Conservation (phyloP, 2,329 filamentous ascomycete species). For the Didymella pinodella region DNA sequence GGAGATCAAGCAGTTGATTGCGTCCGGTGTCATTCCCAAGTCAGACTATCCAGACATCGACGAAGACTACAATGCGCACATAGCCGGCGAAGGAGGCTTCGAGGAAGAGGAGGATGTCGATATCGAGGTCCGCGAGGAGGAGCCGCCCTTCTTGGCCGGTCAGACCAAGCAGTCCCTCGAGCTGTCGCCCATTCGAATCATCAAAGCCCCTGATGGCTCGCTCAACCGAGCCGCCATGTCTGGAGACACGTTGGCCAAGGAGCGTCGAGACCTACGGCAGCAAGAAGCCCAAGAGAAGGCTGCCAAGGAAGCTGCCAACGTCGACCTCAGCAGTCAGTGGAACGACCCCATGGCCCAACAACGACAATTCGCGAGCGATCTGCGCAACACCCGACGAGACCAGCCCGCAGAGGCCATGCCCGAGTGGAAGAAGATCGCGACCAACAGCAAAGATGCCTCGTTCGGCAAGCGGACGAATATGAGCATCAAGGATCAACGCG, state of each 20-base stretch:
- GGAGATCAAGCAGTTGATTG: conserved; percentile 97
- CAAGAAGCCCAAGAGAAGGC: conserved; percentile 83
- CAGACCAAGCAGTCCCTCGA: conserved; percentile 97
- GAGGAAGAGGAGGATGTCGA: conserved; percentile 96
- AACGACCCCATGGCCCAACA: conserved; percentile 95
- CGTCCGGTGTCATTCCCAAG: conserved; percentile 90
- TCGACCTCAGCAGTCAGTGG: conserved; percentile 91
- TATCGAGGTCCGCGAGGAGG: conserved; percentile 95
- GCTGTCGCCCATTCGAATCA: conserved; percentile 91
- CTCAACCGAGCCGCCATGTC: conserved; percentile 97
- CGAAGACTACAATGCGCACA: conserved; percentile 88
- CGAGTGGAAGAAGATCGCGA: conserved; percentile 89
- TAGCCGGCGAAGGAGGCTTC: conserved; percentile 85
- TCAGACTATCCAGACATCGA: conserved; percentile 94
- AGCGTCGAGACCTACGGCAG: conserved; percentile 86
- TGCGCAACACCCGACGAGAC: conserved; percentile 70
- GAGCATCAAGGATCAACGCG: conserved; percentile 94
- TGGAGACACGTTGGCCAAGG: conserved; percentile 85
- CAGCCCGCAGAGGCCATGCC: conserved; percentile 74
- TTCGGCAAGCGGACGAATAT: conserved; percentile 87
- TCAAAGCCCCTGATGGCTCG: conserved; percentile 98
- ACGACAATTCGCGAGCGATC: conserved; percentile 86
- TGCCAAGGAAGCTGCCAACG: conserved; percentile 76
- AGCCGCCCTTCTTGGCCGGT: conserved; percentile 92
- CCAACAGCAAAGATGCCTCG: conserved; percentile 79